Percentiles rank a stretch among this genome's conserved stretches.
phyloP scores from a whole-genome alignment of 148 eudicot genomes.

The Diospyros lotus region DNA sequence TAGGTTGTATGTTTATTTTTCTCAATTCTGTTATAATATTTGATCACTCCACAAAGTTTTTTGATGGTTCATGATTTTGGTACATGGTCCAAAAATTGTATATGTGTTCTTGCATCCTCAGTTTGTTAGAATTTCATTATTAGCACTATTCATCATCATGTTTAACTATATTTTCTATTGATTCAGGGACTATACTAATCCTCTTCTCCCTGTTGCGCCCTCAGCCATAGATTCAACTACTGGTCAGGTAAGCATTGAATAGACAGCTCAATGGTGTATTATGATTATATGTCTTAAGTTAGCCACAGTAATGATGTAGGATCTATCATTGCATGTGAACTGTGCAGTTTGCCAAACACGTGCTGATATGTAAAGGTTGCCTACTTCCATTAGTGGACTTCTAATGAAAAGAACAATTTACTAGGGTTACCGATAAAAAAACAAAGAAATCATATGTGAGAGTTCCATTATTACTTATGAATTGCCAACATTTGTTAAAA shows the following conservation, averaged over 20 bases:
- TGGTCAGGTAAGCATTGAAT: conserved; percentile 68
- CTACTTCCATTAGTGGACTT: too few relatives aligned
- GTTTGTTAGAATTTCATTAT: too few relatives aligned
- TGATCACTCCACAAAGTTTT: background rate
- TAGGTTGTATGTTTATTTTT: background rate
- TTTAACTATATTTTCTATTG: conserved; percentile 1
- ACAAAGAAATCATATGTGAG: too few relatives aligned
- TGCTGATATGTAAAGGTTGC: too few relatives aligned
- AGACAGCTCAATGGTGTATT: background rate
- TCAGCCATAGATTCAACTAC: conserved; percentile 77
- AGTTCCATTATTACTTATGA: background rate
- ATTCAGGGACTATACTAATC: conserved; percentile 94
- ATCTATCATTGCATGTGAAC: too few relatives aligned
- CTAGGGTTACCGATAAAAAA: background rate
- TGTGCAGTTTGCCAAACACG: too few relatives aligned
- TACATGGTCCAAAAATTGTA: background rate
- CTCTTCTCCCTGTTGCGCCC: conserved; percentile 84
- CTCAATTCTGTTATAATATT: background rate
- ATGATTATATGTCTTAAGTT: too few relatives aligned
- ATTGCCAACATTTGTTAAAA: background rate
- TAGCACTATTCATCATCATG: background rate
- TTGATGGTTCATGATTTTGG: conserved; percentile 1
- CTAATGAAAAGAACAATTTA: background rate
- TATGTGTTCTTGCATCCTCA: too few relatives aligned
- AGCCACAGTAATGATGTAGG: too few relatives aligned